A percentile compares a stretch with the other conserved stretches of the same genome.
Conservation (phyloP, 2,329 filamentous ascomycete genomes). For the Neopestalotiopsis rosae region DNA sequence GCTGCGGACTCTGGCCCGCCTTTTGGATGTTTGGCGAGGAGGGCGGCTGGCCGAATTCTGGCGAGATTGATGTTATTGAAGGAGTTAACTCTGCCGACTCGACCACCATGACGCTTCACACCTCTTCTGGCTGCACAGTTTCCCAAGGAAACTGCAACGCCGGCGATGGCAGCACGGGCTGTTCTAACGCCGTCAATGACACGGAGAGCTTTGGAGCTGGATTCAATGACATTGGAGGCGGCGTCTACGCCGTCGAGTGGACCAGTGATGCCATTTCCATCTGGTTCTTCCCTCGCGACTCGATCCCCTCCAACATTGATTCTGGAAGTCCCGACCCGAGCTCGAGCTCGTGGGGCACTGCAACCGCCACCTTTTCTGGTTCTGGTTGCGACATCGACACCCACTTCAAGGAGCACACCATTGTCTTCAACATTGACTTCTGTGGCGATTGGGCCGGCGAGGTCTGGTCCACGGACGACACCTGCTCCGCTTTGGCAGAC, state of each 20-base stretch:
- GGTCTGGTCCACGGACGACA: slow-evolving; percentile 63
- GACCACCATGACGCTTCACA: slow-evolving; percentile 73
- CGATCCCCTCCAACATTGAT: slow-evolving; percentile 68
- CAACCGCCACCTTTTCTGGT: slow-evolving; percentile 70
- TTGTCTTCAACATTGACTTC: slow-evolving; percentile 84
- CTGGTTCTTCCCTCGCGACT: slow-evolving; percentile 78
- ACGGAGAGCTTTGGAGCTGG: slow-evolving; percentile 66
- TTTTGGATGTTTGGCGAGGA: slow-evolving; percentile 71
- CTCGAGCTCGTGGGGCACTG: slow-evolving; percentile 67
- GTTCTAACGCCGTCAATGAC: slow-evolving; percentile 57
- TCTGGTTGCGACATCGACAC: slow-evolving; percentile 73
- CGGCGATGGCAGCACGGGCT: slow-evolving; percentile 58
- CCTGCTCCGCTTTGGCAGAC: slow-evolving; percentile 63
- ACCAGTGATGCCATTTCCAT: slow-evolving; percentile 72
- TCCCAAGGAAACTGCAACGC: slow-evolving; percentile 60
- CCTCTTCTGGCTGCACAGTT: slow-evolving; percentile 61
- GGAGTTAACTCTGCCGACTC: slow-evolving; percentile 69
- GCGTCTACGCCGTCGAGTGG: slow-evolving; percentile 80
- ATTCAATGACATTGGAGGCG: slow-evolving; percentile 74
- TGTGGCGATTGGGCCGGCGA: slow-evolving; percentile 87
- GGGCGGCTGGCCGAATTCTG: slow-evolving; percentile 65
- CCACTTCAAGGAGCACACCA: slow-evolving; percentile 74
- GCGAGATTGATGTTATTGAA: slow-evolving; percentile 84
- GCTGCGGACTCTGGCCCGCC: slow-evolving; percentile 78
- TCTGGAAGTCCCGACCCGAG: slow-evolving; percentile 66